Conservation (phyloP, 495 filamentous ascomycete species). For the Sporormia fimetaria region DNA sequence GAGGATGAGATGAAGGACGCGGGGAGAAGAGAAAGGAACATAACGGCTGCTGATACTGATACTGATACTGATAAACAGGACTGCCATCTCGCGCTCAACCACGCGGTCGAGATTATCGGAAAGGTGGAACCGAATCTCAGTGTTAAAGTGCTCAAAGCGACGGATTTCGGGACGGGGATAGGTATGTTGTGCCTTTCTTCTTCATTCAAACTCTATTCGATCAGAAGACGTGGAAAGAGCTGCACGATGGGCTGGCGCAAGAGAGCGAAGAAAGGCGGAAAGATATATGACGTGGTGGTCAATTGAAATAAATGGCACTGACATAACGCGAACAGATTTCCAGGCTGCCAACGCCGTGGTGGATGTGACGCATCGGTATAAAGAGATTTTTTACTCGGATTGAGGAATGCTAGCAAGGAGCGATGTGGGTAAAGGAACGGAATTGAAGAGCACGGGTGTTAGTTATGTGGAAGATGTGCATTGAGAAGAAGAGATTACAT, state of each 20-base stretch:
- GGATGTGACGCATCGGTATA: constrained; percentile 76
- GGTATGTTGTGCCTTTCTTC: constrained; percentile 37
- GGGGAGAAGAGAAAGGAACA: background rate
- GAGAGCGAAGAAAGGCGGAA: too few species aligned
- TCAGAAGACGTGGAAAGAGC: too few species aligned
- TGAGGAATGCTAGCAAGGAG: constrained; percentile 23
- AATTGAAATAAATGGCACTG: too few species aligned
- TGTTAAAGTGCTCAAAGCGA: constrained; percentile 60
- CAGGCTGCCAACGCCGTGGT: constrained; percentile 70
- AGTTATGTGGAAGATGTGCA: too few species aligned
- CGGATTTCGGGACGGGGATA: constrained; percentile 65
- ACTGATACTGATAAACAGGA: constrained; percentile 41
- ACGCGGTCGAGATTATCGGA: constrained; percentile 78
- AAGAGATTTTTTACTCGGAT: constrained; percentile 60
- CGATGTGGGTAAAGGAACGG: too few species aligned
- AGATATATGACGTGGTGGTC: constrained; percentile 1
- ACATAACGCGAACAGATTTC: too few species aligned
- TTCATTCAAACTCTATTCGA: background rate
- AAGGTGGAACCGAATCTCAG: constrained; percentile 75
- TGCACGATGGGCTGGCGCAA: too few species aligned
- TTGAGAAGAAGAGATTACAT: too few species aligned
- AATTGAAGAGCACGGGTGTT: too few species aligned
- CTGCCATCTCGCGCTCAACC: constrained; percentile 63
- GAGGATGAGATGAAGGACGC: background rate
- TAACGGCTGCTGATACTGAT: background rate